A percentile compares a stretch with the other conserved stretches of the same genome.
Conservation (phyloP, 2,329 filamentous ascomycete species). For the Alternaria novae-zelandiae region DNA sequence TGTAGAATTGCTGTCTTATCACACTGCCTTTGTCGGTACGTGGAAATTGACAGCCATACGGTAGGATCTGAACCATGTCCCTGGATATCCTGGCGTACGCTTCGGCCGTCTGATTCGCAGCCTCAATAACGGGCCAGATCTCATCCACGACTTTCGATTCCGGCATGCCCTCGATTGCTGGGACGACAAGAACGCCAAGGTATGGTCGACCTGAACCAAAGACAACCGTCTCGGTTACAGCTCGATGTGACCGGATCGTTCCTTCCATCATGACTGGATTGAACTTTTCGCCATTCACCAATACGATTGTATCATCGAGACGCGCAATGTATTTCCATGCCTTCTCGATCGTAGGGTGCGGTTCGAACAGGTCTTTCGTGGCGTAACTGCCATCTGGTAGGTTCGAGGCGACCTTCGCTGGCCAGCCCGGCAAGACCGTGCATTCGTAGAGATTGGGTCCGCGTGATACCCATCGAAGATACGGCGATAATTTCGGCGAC, state of each 20-base stretch:
- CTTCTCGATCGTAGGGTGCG: constrained; percentile 52
- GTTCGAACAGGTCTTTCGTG: constrained; percentile 54
- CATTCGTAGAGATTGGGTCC: constrained; percentile 51
- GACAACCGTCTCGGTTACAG: constrained; percentile 63
- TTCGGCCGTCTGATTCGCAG: constrained; percentile 57
- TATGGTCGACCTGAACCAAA: constrained; percentile 62
- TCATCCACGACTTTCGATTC: constrained; percentile 42
- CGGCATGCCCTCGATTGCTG: constrained; percentile 20
- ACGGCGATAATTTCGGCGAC: constrained; percentile 50
- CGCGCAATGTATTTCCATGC: constrained; percentile 56
- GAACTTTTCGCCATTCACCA: constrained; percentile 59
- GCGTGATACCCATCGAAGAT: constrained; percentile 48
- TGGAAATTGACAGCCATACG: constrained; percentile 55
- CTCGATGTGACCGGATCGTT: constrained; percentile 58
- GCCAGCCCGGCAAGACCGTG: constrained; percentile 46
- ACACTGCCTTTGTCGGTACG: constrained; percentile 64
- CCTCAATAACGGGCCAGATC: constrained; percentile 58
- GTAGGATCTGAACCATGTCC: constrained; percentile 61
- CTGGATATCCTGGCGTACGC: constrained; percentile 61
- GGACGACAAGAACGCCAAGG: constrained; percentile 63
- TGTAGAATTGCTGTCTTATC: constrained; percentile 61
- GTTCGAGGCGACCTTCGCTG: constrained; percentile 40
- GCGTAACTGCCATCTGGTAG: constrained; percentile 27
- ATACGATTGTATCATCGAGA: constrained; percentile 55
- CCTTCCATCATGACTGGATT: constrained; percentile 60